Base-by-base conservation (phyloP, 2,329 filamentous ascomycete genomes). In the Calonectria hongkongensis region DNA sequence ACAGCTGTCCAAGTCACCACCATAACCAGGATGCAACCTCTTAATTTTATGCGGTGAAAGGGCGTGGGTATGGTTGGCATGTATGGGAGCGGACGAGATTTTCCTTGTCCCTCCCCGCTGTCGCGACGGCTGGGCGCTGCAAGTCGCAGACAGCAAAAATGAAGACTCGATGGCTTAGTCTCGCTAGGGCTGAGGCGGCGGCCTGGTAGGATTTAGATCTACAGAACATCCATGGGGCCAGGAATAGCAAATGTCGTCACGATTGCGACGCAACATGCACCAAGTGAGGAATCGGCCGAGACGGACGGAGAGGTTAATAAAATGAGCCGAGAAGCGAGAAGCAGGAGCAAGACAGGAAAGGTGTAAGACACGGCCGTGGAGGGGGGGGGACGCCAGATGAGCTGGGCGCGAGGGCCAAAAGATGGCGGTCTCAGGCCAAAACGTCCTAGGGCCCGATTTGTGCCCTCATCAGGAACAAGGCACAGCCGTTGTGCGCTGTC, bases 1-100 rank as follows among this genome's bases (percentile, higher is more conserved):
- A 54, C 48, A 68, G 47, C 50, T 56, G 70, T 78, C 73, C 71
- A 70, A 73, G 72, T 76, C 73, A 65, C 68, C 72, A 27, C 36
- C 21, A 25, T 16, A 48, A 41, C 64, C 54, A 33, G 63, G 69
- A 71, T 63, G 54, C 69, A 56, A 71, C 69, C 45, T 71, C 69
- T 63, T 62, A 64, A 67, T 67, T 66, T 67, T 36, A 71, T 71
- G 69, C 56, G 39, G 47, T 63, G 66, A 21, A 70, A 62, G 63
- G 25, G n/a, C 16, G 58, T 63, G 54, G 54, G 58, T 47, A 45
- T 45, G 58, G 41, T 47, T 60, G 54, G 54, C 54, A 41, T 60
- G 54, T 41, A 36, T n/a, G 41, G 27, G n/a, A 39, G 36, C 33
- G 54, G 54, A 60, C 54, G 54, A 41, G n/a, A 16, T 60, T 41